Evolutionary conservation across 108 stramenopile genomes (phyloP).

Genomic region (Skeletonema marinoi): DNA sequence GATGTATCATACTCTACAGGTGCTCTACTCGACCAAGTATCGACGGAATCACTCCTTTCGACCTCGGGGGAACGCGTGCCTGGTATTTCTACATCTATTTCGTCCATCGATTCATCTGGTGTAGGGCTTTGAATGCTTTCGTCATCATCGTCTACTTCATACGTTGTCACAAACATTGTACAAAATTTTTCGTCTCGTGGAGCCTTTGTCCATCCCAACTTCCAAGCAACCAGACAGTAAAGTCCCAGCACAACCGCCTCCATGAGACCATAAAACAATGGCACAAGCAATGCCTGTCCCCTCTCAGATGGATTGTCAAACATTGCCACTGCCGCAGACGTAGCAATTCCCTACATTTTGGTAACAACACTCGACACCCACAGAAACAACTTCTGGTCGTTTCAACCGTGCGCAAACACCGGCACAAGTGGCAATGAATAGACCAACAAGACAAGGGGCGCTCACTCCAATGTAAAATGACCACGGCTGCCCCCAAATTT

Average conservation of each 20-base stretch:
- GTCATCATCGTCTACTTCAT: constrained; percentile 59
- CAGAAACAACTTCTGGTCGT: constrained; percentile 76
- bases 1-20: not conserved
- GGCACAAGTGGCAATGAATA: constrained; percentile 62
- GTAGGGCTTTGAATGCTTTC: not conserved
- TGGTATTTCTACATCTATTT: not conserved
- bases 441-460: constrained; percentile 66
- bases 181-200: constrained; percentile 69
- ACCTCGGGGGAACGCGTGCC: not conserved
- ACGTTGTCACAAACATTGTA: constrained; percentile 58
- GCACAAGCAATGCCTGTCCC: constrained; percentile 76
- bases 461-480: constrained; percentile 74
- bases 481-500: constrained; percentile 74
- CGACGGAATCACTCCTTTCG: not conserved
- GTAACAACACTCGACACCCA: constrained; percentile 84
- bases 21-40: not conserved
- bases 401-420: constrained; percentile 49
- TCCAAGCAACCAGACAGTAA: constrained; percentile 76
- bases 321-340: constrained; percentile 76
- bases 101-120: constrained; percentile 3
- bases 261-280: constrained; percentile 79
- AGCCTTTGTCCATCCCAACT: constrained; percentile 82
- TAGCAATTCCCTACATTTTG: constrained; percentile 92
- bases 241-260: constrained; percentile 68
- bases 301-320: constrained; percentile 63